Evolutionary conservation across 1,284 basidiomycete genomes (phyloP), one percentile per base, ranked within the genome.

Genomic region (Apiotrichum akiyoshidainum): DNA sequence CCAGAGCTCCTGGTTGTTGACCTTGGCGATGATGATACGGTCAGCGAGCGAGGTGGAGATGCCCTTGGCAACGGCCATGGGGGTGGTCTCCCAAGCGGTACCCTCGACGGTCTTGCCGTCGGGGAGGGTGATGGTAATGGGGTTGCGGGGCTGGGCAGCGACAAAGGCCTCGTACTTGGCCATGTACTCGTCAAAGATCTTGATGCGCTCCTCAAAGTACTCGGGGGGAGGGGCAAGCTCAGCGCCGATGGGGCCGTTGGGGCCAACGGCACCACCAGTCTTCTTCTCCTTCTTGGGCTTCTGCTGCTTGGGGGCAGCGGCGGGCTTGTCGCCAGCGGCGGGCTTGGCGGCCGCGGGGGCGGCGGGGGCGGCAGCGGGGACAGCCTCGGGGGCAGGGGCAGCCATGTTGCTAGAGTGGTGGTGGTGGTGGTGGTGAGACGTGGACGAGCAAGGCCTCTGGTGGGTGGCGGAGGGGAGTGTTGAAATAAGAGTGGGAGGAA

Each of bases 41-140:
- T 99, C 95, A 1, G 92, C 87, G 22, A 98, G 82, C 71, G 89
- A 87, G 76, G 93, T 89, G 17, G 90, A 89, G 56, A 99, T 84
- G 67, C 86, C 86, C 73, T 88, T 88, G 46, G 95, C 95, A 59
- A 99, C 81, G 69, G 90, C 86, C 85, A 98, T 85, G 0, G 96
- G 96, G 61, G 85, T 90, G n/a, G 96, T 98, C 81, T 98, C 90
- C 91, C 91, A 99, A 68, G 90, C 88, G 57, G 81, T 91, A 33
- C 85, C 96, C 65, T 89, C 85, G 57, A 89, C 84, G 67, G 86
- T 83, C 31, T 88, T 87, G 19, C 94, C 93, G 80, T 98, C 90
- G 6, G 87, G 90, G 64, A 99, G 79, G 3, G 91, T 95, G 72
- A 99, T 81, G 10, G 81, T 83, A 69, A 99, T 96, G 54, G 88